Percentiles rank a stretch among this genome's conserved stretches.
Evolutionary conservation across 495 filamentous ascomycete genomes (phyloP).

Genomic region (Podospora pseudocomata): DNA sequence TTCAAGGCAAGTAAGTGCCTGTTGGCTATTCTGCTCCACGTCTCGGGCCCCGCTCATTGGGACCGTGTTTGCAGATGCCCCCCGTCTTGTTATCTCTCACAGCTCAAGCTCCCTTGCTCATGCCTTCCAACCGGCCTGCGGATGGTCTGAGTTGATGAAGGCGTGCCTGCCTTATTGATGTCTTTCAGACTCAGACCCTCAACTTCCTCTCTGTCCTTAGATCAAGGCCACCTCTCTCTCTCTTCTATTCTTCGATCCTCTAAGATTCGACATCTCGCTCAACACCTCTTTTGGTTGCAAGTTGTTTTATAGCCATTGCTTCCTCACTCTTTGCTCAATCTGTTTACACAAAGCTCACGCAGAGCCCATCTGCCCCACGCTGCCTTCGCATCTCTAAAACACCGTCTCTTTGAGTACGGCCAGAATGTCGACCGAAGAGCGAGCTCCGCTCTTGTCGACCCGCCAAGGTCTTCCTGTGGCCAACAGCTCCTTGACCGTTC

Average conservation of each 20-base stretch:
- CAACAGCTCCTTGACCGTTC: background rate
- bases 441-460: conserved; percentile 16
- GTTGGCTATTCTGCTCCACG: too few species aligned
- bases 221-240: background rate
- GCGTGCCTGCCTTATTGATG: background rate
- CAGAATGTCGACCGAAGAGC: conserved; percentile 8
- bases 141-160: background rate
- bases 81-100: background rate
- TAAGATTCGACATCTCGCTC: background rate
- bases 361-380: background rate
- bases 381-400: background rate
- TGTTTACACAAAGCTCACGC: background rate
- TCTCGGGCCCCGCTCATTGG: background rate
- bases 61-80: background rate
- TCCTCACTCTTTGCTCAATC: background rate
- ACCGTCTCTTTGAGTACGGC: background rate
- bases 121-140: background rate
- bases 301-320: conserved; percentile 1
- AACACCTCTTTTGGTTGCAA: background rate
- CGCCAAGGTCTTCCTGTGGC: conserved; percentile 8
- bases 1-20: background rate
- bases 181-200: background rate
- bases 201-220: background rate
- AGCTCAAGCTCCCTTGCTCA: background rate
- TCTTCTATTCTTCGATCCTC: background rate